These are phyloP conservation scores for Pseudogymnoascus sp. DNA, from an alignment of 2,329 filamentous ascomycete genomes.

Conservation along the genomic window DNA sequence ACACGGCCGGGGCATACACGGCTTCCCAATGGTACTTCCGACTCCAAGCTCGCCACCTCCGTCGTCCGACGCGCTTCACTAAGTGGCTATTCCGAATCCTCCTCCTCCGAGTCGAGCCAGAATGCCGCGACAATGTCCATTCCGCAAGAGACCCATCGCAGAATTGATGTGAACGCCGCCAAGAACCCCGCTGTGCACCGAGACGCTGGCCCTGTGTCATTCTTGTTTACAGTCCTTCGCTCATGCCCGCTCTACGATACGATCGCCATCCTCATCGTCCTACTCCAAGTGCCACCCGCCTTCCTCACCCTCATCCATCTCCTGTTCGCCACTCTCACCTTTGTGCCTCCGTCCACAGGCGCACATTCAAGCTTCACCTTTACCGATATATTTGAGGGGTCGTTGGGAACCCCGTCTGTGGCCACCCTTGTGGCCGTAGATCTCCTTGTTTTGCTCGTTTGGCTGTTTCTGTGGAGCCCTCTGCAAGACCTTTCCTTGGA, in stretches of 20 bases:
- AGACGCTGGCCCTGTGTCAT: conserved; percentile 63
- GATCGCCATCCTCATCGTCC: conserved; percentile 90
- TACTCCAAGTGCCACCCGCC: conserved; percentile 84
- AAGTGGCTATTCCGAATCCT: conserved; percentile 47
- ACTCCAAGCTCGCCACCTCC: conserved; percentile 24
- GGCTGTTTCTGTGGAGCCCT: conserved; percentile 80
- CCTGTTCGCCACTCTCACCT: conserved; percentile 85
- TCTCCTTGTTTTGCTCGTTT: conserved; percentile 71
- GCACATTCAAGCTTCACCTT: conserved; percentile 64
- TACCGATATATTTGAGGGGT: conserved; percentile 84
- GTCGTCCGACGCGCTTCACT: conserved; percentile 41
- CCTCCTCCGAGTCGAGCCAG: conserved; percentile 40
- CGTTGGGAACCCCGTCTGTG: conserved; percentile 75
- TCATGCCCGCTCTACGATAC: conserved; percentile 90
- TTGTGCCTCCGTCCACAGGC: conserved; percentile 75
- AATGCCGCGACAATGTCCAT: conserved; percentile 33
- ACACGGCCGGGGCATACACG: conserved; percentile 16
- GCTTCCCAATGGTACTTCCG: conserved; percentile 20
- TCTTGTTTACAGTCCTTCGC: conserved; percentile 78
- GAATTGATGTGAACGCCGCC: conserved; percentile 62
- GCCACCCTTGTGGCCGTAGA: conserved; percentile 81
- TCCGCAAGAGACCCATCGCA: conserved; percentile 47
- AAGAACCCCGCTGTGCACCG: conserved; percentile 62
- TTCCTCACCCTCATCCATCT: conserved; percentile 84
- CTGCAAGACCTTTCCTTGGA: conserved; percentile 84